Percentiles rank a stretch among this genome's conserved stretches.
Conservation (phyloP, 106 monocot species). For the Alisma plantagoaquatica region DNA sequence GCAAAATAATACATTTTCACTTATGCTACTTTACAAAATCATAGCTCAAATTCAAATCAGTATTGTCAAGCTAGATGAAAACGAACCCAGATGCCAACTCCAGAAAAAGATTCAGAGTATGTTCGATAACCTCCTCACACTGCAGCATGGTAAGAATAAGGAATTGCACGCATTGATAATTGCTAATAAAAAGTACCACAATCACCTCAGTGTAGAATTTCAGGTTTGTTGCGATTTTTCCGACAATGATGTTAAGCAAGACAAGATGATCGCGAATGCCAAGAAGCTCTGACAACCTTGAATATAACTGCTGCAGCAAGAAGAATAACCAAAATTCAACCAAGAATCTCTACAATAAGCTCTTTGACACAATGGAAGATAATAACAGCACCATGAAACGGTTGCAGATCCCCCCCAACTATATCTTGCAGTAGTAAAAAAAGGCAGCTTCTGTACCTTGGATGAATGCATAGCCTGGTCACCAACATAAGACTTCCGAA, state of each 20-base stretch:
- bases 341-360: slow-evolving; percentile 3
- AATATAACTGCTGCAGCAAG: slow-evolving; percentile 84
- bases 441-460: slow-evolving; percentile 37
- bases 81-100: slow-evolving; percentile 93
- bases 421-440: not conserved
- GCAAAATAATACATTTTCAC: slow-evolving; percentile 41
- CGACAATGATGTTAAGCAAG: slow-evolving; percentile 88
- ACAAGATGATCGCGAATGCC: slow-evolving; percentile 95
- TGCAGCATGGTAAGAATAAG: slow-evolving; percentile 15
- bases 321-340: slow-evolving; percentile 3
- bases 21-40: too few relatives aligned
- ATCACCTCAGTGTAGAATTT: slow-evolving; percentile 87
- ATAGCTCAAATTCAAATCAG: too few relatives aligned
- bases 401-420: not conserved
- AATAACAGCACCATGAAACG: not conserved
- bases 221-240: slow-evolving; percentile 90
- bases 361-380: too few relatives aligned
- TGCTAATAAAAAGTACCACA: not conserved
- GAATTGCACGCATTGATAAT: not conserved
- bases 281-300: slow-evolving; percentile 86
- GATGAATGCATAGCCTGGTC: slow-evolving; percentile 99
- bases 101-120: slow-evolving; percentile 78
- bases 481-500: slow-evolving; percentile 96
- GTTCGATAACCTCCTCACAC: slow-evolving; percentile 92
- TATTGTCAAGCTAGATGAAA: too few relatives aligned